Conservation (phyloP, 2,329 filamentous ascomycete genomes). For the Stromatinia cepivora region DNA sequence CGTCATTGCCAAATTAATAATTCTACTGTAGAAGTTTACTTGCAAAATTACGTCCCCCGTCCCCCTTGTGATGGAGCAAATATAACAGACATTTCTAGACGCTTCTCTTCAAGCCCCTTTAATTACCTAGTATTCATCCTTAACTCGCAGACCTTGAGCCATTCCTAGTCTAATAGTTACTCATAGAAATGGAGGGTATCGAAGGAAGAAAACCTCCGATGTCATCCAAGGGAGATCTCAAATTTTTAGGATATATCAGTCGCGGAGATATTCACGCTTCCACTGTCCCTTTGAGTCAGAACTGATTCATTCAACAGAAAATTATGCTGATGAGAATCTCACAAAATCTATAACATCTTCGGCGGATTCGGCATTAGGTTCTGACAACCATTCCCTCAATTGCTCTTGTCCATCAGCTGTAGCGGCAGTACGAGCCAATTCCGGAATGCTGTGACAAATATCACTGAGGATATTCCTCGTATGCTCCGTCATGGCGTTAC, state of each 20-base stretch:
- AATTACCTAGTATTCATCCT: not conserved
- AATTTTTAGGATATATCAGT: constrained; percentile 23
- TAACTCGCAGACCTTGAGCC: not conserved
- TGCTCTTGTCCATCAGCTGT: constrained; percentile 31
- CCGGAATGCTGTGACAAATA: constrained; percentile 34
- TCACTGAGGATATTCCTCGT: constrained; percentile 40
- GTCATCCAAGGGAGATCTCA: no score
- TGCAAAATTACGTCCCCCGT: no score
- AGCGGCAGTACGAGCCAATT: constrained; percentile 35
- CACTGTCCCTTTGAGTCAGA: constrained; percentile 12
- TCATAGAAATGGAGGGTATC: not conserved
- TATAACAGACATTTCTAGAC: not conserved
- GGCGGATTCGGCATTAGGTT: constrained; percentile 25
- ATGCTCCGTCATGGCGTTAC: constrained; percentile 38
- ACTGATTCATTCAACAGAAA: not conserved
- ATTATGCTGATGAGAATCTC: not conserved
- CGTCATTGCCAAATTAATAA: constrained; percentile 7
- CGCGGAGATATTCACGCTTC: constrained; percentile 23
- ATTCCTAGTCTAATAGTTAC: not conserved
- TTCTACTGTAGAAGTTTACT: not conserved
- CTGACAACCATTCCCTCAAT: constrained; percentile 34
- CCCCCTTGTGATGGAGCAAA: constrained; percentile 1
- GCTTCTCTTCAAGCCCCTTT: not conserved
- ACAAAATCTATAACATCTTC: constrained; percentile 38
- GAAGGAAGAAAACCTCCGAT: not conserved